Evolutionary conservation across 208 protist genomes (phyloP).

Genomic region (Trypanosoma caninum): DNA sequence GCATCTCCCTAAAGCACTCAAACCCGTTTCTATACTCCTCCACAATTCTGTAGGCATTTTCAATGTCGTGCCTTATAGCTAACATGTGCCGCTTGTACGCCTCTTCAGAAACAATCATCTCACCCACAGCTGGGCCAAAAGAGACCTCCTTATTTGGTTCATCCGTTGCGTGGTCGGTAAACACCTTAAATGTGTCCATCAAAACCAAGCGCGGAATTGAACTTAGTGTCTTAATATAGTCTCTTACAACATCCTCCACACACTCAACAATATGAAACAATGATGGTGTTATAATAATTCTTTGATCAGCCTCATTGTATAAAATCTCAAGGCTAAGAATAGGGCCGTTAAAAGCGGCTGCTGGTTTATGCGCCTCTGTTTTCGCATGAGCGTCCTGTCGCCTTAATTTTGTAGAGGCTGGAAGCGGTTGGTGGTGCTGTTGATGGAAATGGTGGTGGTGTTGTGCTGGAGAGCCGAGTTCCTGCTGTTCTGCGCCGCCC

Average conservation of each 20-base stretch:
- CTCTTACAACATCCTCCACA: conserved; percentile 84
- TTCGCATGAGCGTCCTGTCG: conserved; percentile 11
- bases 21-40: conserved; percentile 80
- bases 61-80: conserved; percentile 65
- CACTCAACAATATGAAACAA: conserved; percentile 64
- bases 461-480: background rate
- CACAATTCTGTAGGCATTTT: conserved; percentile 70
- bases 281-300: conserved; percentile 71
- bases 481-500: background rate
- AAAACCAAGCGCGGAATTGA: conserved; percentile 76
- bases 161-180: conserved; percentile 77
- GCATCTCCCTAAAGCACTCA: conserved; percentile 86
- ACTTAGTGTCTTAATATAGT: conserved; percentile 89
- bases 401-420: background rate
- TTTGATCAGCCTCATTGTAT: conserved; percentile 65
- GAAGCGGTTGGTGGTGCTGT: too few species aligned
- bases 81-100: conserved; percentile 78
- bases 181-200: conserved; percentile 90
- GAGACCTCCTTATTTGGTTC: conserved; percentile 41
- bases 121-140: conserved; percentile 82
- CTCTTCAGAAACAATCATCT: conserved; percentile 90
- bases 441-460: too few species aligned
- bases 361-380: conserved; percentile 23
- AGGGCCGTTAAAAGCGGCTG: conserved; percentile 44
- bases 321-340: conserved; percentile 79